A percentile compares a stretch with the other conserved stretches of the same genome.
Conservation (phyloP, 768 basidiomycete species). For the Lyophyllum decastes region DNA sequence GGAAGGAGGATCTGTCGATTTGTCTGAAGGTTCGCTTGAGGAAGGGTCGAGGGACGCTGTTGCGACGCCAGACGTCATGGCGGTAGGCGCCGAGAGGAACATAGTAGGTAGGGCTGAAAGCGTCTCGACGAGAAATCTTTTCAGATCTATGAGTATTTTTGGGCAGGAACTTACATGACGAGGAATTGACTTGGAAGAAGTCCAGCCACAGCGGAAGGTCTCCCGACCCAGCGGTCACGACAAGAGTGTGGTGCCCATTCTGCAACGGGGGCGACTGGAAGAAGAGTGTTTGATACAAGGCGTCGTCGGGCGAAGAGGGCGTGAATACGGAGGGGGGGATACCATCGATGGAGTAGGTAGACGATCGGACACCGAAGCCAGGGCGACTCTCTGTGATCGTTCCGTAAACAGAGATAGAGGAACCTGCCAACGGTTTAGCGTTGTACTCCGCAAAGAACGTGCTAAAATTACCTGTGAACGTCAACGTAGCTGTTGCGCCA, state of each 20-base stretch:
- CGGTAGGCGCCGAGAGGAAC: neutral
- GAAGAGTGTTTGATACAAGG: conserved; percentile 21
- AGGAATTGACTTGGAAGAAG: conserved; percentile 16
- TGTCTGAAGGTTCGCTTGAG: neutral
- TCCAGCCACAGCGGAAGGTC: conserved; percentile 23
- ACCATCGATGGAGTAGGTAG: conserved; percentile 24
- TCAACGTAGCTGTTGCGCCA: conserved; percentile 12
- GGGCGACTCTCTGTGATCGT: conserved; percentile 10
- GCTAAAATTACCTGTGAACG: neutral
- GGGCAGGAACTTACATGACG: conserved; percentile 1
- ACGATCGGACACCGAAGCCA: conserved; percentile 7
- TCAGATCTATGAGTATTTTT: neutral
- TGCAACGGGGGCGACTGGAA: conserved; percentile 21
- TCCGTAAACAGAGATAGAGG: conserved; percentile 23
- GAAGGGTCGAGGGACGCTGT: too few species aligned
- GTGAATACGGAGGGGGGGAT: conserved; percentile 9
- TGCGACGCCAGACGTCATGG: too few species aligned
- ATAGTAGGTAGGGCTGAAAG: neutral
- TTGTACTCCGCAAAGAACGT: neutral
- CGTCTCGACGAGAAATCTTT: neutral
- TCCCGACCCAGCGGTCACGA: conserved; percentile 17
- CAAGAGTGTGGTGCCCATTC: conserved; percentile 22
- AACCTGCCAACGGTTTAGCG: conserved; percentile 11
- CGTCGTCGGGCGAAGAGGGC: neutral
- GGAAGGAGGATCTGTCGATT: neutral